Evolutionary conservation across 257 asterid genomes (phyloP).

Genomic region (Coffea eugenioides): DNA sequence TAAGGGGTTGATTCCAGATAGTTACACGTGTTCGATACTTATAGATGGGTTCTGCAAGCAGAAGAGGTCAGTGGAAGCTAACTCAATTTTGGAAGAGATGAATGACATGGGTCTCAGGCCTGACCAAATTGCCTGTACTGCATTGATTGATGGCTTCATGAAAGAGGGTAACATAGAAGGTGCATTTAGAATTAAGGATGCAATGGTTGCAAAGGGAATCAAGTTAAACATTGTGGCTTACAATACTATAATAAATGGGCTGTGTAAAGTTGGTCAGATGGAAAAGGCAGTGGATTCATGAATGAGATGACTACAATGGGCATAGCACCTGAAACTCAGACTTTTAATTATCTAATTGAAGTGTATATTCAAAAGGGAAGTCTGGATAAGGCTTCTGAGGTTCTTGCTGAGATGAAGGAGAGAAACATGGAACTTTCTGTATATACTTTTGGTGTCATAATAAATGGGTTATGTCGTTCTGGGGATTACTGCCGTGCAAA

Average conservation of each 20-base stretch:
- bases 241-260: constrained; percentile 60
- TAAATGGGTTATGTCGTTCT: constrained; percentile 52
- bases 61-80: constrained; percentile 65
- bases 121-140: constrained; percentile 52
- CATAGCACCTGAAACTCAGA: constrained; percentile 56
- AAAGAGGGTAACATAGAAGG: constrained; percentile 57
- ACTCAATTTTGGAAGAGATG: constrained; percentile 66
- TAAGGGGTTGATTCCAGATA: constrained; percentile 65
- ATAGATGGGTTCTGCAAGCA: constrained; percentile 66
- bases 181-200: constrained; percentile 60
- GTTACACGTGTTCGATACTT: constrained; percentile 57
- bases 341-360: constrained; percentile 60
- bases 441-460: constrained; percentile 54
- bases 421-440: constrained; percentile 63
- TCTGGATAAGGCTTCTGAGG: constrained; percentile 55
- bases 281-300: constrained; percentile 53
- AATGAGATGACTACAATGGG: constrained; percentile 66
- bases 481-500: constrained; percentile 59
- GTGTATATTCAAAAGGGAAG: constrained; percentile 50
- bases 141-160: constrained; percentile 76
- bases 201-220: constrained; percentile 58
- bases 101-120: constrained; percentile 51
- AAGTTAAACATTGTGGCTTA: constrained; percentile 57
- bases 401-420: constrained; percentile 65
- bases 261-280: constrained; percentile 60